These are phyloP conservation scores for Schizophyllum amplum DNA, from an alignment of 1,284 basidiomycete genomes.

Conservation along the genomic window DNA sequence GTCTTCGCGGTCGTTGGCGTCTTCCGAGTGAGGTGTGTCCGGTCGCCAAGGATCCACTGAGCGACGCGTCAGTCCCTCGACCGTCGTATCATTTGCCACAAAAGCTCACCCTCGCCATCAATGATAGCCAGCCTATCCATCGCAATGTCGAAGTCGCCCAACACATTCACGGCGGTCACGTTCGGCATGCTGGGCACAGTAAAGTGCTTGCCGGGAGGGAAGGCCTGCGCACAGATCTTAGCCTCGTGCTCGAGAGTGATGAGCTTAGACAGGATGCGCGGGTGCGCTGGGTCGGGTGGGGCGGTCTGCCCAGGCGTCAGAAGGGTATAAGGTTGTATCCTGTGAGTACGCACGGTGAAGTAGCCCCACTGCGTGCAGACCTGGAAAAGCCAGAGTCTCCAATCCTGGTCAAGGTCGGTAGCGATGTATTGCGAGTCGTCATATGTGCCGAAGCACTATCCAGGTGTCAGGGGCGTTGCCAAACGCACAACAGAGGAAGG, in stretches of 20 bases:
- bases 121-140: conserved; percentile 80
- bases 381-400: conserved; percentile 90
- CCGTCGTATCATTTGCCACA: conserved; percentile 71
- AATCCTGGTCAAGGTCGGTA: conserved; percentile 57
- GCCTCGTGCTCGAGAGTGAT: conserved; percentile 73
- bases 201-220: conserved; percentile 71
- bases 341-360: conserved; percentile 53
- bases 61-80: conserved; percentile 11
- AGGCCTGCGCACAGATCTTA: conserved; percentile 79
- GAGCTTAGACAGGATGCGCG: conserved; percentile 67
- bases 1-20: conserved; percentile 64
- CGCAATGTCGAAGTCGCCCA: conserved; percentile 73
- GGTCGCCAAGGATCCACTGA: conserved; percentile 87
- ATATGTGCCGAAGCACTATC: conserved; percentile 80
- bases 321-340: no score
- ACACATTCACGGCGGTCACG: conserved; percentile 68
- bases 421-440: conserved; percentile 61
- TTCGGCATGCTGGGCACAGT: conserved; percentile 68
- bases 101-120: conserved; percentile 62
- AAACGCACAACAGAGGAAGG: conserved; percentile 5
- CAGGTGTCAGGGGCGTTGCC: conserved; percentile 19
- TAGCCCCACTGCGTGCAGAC: conserved; percentile 95
- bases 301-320: no score
- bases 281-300: conserved; percentile 52
- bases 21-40: conserved; percentile 77